Evolutionary conservation across 805 yeast genomes (phyloP).

Genomic region (Vanderwaltozyma yarrowii): DNA sequence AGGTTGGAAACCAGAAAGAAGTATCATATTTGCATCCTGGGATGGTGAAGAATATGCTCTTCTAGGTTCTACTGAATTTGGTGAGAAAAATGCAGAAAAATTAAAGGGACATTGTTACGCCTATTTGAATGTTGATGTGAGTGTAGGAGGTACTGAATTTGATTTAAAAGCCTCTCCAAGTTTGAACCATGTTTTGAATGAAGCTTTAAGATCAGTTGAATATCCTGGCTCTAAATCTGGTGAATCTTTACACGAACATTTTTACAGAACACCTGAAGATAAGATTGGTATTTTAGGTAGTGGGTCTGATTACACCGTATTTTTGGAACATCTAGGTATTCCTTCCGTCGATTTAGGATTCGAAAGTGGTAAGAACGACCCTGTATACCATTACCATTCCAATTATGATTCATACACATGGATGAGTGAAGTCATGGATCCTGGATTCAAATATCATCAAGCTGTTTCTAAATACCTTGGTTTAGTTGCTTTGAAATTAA

Average conservation of each 20-base stretch:
- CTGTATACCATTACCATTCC: conserved; percentile 69
- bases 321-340: conserved; percentile 49
- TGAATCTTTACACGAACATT: conserved; percentile 30
- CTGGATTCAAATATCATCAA: conserved; percentile 50
- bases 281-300: conserved; percentile 47
- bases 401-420: conserved; percentile 63
- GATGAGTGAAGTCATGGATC: conserved; percentile 58
- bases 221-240: conserved; percentile 33
- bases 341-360: conserved; percentile 56
- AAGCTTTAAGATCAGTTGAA: conserved; percentile 34
- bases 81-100: conserved; percentile 45
- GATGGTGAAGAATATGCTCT: conserved; percentile 72
- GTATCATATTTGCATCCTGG: conserved; percentile 73
- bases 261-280: conserved; percentile 10
- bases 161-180: conserved; percentile 47
- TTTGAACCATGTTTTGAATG: conserved; percentile 37
- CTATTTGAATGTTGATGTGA: conserved; percentile 60
- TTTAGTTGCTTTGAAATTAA: conserved; percentile 35
- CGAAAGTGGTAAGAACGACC: conserved; percentile 33
- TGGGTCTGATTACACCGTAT: conserved; percentile 61
- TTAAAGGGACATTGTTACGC: conserved; percentile 48
- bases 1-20: conserved; percentile 77
- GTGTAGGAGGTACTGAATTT: conserved; percentile 47
- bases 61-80: conserved; percentile 80
- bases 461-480: conserved; percentile 46